Conservation (phyloP, 208 protist species). For the Crithidia acanthocephali region DNA sequence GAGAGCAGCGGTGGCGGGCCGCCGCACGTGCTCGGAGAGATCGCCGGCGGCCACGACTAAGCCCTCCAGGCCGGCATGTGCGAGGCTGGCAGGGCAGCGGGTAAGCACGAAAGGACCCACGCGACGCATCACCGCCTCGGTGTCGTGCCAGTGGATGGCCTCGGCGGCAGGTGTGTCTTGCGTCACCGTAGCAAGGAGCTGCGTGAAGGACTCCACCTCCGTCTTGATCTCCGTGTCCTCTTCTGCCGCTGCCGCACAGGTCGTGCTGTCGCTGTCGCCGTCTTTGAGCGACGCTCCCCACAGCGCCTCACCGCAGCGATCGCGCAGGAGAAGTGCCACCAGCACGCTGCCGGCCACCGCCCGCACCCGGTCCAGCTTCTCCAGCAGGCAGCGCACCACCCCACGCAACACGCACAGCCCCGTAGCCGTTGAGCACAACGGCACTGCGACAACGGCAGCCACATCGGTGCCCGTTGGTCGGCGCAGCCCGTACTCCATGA, state of each 20-base stretch:
- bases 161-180: not conserved
- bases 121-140: conserved; percentile 45
- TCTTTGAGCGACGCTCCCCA: not conserved
- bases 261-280: not conserved
- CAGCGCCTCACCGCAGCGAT: conserved; percentile 13
- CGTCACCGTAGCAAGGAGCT: conserved; percentile 14
- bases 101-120: conserved; percentile 61
- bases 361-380: conserved; percentile 95
- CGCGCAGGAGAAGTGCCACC: conserved; percentile 34
- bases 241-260: not conserved
- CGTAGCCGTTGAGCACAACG: conserved; percentile 21
- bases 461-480: not conserved
- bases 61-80: conserved; percentile 70
- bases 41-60: conserved; percentile 87
- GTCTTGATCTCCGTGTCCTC: not conserved
- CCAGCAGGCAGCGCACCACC: conserved; percentile 82
- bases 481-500: conserved; percentile 55
- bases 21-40: conserved; percentile 80
- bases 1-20: conserved; percentile 68
- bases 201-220: conserved; percentile 17
- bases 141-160: conserved; percentile 38
- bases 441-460: conserved; percentile 7
- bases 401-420: conserved; percentile 46
- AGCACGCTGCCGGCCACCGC: conserved; percentile 54
- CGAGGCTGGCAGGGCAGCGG: conserved; percentile 42